Conservation (phyloP, 1,139 yeast genomes). For the Geotrichum klebahnii region DNA sequence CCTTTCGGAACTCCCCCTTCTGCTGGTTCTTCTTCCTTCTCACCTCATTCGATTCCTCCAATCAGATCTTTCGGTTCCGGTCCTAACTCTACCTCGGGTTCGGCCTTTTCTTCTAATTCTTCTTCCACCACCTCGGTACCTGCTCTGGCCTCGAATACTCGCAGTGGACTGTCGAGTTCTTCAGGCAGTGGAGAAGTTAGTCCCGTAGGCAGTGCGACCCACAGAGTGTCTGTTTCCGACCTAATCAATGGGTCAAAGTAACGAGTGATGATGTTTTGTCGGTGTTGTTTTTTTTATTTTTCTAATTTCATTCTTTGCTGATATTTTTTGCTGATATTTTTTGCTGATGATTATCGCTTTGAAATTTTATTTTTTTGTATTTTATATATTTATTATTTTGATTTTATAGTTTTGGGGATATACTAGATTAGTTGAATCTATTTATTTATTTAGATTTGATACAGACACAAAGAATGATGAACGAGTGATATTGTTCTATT, state of each 20-base stretch:
- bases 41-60: no score
- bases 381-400: no score
- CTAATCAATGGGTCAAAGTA: constrained; percentile 17
- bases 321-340: no score
- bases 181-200: constrained; percentile 14
- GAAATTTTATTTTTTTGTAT: no score
- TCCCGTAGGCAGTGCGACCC: constrained; percentile 6
- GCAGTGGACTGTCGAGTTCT: constrained; percentile 15
- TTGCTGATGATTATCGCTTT: no score
- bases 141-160: constrained; percentile 1
- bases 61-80: no score
- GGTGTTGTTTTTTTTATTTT: not conserved
- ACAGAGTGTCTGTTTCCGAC: constrained; percentile 27
- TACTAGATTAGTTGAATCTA: no score
- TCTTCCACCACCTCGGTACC: constrained; percentile 11
- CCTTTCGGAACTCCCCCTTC: constrained; percentile 9
- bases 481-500: no score
- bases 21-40: constrained; percentile 2
- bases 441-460: no score
- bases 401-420: no score
- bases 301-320: not conserved
- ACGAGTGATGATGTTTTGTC: not conserved
- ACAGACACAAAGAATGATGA: no score
- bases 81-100: not conserved
- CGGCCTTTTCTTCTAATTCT: constrained; percentile 3